Base-by-base conservation (phyloP, 2,329 filamentous ascomycete genomes). In the Fusarium drepaniforme region DNA sequence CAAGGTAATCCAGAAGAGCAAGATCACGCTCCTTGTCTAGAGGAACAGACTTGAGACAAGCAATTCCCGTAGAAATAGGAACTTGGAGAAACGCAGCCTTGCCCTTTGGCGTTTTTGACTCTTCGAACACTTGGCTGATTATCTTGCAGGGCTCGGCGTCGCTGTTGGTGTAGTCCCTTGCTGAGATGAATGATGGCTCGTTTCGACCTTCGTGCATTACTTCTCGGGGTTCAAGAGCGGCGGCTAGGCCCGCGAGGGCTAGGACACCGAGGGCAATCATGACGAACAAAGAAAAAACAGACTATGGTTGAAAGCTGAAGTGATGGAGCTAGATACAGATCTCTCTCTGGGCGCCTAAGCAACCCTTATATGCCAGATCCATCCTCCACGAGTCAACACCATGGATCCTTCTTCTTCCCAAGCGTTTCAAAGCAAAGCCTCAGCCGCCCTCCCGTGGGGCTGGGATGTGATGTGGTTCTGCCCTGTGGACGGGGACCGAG, bases 21-120 rank as follows among this genome's bases (percentile, higher is more conserved):
- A 79, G 68, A 25, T 79, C 77, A 7, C 77, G 70, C 37, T 78
- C 46, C 67, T 77, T 79, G 15, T 76, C 74, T 21, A 79, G 51
- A 13, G 77, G 77, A 25, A 79, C 71, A 12, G 75, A 78, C 49
- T 79, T 79, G 51, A 79, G 68, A 53, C 77, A 79, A 3, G 75
- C 73, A 30, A 79, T 66, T 2, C 69, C 77, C 6, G 75, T 57
- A 8, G 77, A 79, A 0, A 76, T 75, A 5, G 69, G 67, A 15
- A 78, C 67, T 33, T 64, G 64, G 1, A 79, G 65, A 12, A 70
- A 40, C 15, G 67, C 64, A 8, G 63, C 5, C 1, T 64, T 25
- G 1, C 74, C 77, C n/a, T 58, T 38, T 21, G 68, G 49, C 3
- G 63, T 38, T 1, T 57, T 57, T 0, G 71, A 56, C 5, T 73